Percentiles rank a stretch among this genome's conserved stretches.
Evolutionary conservation across 495 filamentous ascomycete genomes (phyloP).

Genomic region (Hypoxylon cercidicola): DNA sequence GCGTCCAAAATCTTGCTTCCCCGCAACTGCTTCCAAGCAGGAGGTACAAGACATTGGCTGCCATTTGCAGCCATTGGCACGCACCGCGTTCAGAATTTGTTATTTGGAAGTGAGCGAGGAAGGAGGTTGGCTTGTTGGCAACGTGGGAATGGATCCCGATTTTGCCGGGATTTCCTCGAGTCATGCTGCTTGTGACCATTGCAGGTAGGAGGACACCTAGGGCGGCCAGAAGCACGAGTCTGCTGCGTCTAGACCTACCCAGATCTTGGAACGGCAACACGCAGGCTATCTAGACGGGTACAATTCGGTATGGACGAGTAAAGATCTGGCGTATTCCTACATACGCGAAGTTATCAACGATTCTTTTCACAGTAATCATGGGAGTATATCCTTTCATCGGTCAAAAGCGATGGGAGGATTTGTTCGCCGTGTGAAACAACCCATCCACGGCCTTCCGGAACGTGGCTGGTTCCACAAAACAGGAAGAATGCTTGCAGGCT

Average conservation of each 20-base stretch:
- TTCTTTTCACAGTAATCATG: constrained; percentile 17
- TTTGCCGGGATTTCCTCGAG: constrained; percentile 33
- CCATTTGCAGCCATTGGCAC: constrained; percentile 27
- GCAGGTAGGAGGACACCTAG: constrained; percentile 22
- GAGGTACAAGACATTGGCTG: constrained; percentile 16
- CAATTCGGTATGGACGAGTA: constrained; percentile 24
- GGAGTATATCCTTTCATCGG: constrained; percentile 5
- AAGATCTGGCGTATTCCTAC: constrained; percentile 16
- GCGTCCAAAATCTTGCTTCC: constrained; percentile 21
- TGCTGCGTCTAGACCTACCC: constrained; percentile 32
- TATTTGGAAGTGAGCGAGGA: constrained; percentile 19
- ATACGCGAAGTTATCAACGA: constrained; percentile 20
- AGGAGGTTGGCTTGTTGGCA: background rate
- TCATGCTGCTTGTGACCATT: constrained; percentile 29
- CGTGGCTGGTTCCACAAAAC: constrained; percentile 25
- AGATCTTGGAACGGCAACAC: constrained; percentile 28
- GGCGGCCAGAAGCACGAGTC: constrained; percentile 21
- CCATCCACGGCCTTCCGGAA: constrained; percentile 25
- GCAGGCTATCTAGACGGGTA: constrained; percentile 6
- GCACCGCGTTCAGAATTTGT: constrained; percentile 15
- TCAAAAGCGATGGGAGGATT: constrained; percentile 7
- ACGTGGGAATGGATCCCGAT: constrained; percentile 30
- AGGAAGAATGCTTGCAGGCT: constrained; percentile 8
- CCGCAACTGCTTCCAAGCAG: constrained; percentile 15
- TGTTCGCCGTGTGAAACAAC: constrained; percentile 18